phyloP scores from a whole-genome alignment of 169 alveolate genomes.

The Plasmodium inui region DNA sequence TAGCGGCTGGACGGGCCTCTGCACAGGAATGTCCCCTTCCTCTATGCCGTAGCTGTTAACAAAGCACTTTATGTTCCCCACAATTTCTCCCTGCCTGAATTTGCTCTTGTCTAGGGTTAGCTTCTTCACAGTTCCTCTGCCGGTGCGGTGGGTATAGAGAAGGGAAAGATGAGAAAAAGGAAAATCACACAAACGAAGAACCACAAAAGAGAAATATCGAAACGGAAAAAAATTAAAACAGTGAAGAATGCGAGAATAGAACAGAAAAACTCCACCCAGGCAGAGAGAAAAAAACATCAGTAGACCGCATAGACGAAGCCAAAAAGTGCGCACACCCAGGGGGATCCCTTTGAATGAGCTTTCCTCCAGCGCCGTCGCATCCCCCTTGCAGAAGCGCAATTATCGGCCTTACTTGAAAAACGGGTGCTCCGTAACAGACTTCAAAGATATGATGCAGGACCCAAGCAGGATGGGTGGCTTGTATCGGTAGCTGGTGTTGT shows the following conservation, averaged over 20 bases:
- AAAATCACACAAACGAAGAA: too few relatives aligned
- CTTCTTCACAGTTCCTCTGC: conserved; percentile 78
- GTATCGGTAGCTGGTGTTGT: conserved; percentile 47
- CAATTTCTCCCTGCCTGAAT: conserved; percentile 84
- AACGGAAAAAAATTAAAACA: background rate
- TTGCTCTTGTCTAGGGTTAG: conserved; percentile 81
- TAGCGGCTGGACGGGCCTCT: conserved; percentile 79
- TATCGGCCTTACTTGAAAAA: conserved; percentile 32
- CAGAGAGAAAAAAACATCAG: background rate
- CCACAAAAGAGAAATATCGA: background rate
- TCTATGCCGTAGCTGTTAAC: conserved; percentile 80
- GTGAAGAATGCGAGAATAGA: background rate
- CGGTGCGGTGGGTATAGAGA: background rate
- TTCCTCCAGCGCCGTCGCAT: background rate
- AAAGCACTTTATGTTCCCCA: conserved; percentile 84
- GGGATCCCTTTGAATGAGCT: background rate
- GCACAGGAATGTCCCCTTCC: conserved; percentile 72
- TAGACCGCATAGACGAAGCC: background rate
- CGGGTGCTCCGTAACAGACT: conserved; percentile 73
- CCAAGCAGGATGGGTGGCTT: conserved; percentile 74
- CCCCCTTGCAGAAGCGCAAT: background rate
- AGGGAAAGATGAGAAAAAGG: background rate
- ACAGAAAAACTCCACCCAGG: background rate
- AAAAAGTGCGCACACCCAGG: background rate
- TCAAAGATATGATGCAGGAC: conserved; percentile 70